Percentiles rank a stretch among this genome's conserved stretches.
Evolutionary conservation across 768 basidiomycete species (phyloP).

Genomic region (Lactifluus subvellereus): DNA sequence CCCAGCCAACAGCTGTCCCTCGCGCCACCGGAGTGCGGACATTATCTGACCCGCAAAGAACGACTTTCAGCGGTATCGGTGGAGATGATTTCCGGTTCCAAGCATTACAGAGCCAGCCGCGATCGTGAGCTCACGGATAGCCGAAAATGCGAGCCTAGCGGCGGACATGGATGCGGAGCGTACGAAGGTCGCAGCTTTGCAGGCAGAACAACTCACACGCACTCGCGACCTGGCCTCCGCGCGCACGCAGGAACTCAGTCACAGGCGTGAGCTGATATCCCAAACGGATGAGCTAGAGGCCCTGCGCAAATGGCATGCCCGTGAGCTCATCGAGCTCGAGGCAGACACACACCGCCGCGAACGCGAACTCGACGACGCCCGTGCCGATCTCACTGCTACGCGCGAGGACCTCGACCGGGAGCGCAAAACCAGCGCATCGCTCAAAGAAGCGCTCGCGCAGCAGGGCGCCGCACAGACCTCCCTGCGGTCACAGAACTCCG

Average conservation of each 20-base stretch:
- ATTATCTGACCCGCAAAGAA: constrained; percentile 21
- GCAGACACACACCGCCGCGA: constrained; percentile 60
- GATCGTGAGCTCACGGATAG: constrained; percentile 45
- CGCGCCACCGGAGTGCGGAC: constrained; percentile 19
- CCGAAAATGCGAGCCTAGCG: constrained; percentile 51
- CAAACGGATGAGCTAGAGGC: constrained; percentile 64
- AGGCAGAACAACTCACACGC: constrained; percentile 54
- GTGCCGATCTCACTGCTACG: constrained; percentile 59
- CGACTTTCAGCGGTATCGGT: constrained; percentile 26
- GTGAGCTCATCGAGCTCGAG: constrained; percentile 70
- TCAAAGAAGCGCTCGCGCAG: constrained; percentile 62
- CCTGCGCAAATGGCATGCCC: constrained; percentile 54
- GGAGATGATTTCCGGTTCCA: constrained; percentile 44
- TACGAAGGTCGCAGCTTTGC: constrained; percentile 55
- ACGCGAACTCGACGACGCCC: constrained; percentile 59
- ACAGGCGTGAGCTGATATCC: constrained; percentile 58
- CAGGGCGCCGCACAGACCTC: constrained; percentile 66
- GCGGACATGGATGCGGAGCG: constrained; percentile 66
- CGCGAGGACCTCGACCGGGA: constrained; percentile 63
- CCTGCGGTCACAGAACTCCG: constrained; percentile 51
- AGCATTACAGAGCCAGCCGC: constrained; percentile 48
- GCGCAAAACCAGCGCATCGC: constrained; percentile 49
- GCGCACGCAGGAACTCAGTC: constrained; percentile 57
- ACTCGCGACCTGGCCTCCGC: constrained; percentile 53
- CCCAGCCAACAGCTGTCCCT: constrained; percentile 21